Base-by-base conservation (phyloP, 306 rosid genomes). In the Fagus crenata region DNA sequence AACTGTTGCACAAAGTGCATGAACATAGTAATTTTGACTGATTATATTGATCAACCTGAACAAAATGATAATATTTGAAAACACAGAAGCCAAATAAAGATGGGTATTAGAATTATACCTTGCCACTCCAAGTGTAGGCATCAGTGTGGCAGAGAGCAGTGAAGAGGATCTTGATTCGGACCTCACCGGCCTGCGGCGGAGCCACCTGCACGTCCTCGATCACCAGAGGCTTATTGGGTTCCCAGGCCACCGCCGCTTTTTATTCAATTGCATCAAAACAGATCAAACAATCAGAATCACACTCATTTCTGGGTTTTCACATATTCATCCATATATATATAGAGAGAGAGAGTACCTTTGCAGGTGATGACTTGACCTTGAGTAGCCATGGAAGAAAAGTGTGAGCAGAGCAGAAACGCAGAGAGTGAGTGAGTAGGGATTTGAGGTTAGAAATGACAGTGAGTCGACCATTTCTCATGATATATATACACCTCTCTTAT, bases 211-310 rank as follows among this genome's bases (percentile, higher is more conserved):
- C 95, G 67, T 95, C 97, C 78, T 92, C 92, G 54, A 95, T 88
- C 39, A 76, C 82, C 85, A 95, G 77, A 33, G 98, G 93, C 76
- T 92, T 95, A 63, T 89, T 90, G 86, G 98, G 92, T 90, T 92
- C 98, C 96, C 93, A 94, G 86, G 96, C 96, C 96, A 94, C 97
- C 89, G 95, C 96, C 41, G 95, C 97, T 93, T 78, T 75, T 72
- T 35, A 79, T 53, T 49, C 58, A 18, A 43, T 74, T 53, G 28
- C 36, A 71, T 9, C 42, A 41, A 60, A 79, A 58, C 33, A 49
- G 15, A 69, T 55, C 40, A 37, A 43, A 7, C 1, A 33, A 33
- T 43, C 6, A 33, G 37, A 36, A 69, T 7, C 55, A 6, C 7
- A 72, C 43, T 49, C 69, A 74, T 33, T 42, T 73, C 14, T 53